Conservation (phyloP, 208 protist species). For the Leishmania major region DNA sequence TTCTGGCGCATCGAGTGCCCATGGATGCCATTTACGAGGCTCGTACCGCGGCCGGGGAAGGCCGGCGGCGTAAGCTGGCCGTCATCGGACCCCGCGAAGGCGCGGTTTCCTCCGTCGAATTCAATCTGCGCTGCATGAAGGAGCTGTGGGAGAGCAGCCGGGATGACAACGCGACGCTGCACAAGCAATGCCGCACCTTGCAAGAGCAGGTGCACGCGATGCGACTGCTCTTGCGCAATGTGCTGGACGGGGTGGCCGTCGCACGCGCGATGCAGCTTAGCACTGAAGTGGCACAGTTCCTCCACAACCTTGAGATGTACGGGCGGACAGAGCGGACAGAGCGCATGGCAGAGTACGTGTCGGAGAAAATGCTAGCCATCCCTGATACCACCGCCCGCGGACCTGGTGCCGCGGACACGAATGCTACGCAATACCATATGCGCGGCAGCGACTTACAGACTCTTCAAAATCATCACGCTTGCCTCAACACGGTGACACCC, state of each 20-base stretch:
- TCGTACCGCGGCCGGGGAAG: conserved; percentile 37
- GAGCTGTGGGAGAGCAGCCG: conserved; percentile 79
- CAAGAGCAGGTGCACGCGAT: conserved; percentile 51
- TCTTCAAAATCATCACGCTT: conserved; percentile 32
- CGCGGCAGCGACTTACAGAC: conserved; percentile 20
- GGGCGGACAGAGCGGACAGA: conserved; percentile 69
- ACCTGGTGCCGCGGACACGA: conserved; percentile 1
- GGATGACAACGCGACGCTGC: conserved; percentile 82
- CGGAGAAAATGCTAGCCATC: conserved; percentile 49
- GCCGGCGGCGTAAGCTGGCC: conserved; percentile 49
- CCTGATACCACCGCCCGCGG: neutral
- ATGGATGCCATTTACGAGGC: conserved; percentile 79
- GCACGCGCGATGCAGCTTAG: conserved; percentile 53
- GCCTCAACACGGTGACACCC: conserved; percentile 53
- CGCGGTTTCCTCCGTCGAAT: conserved; percentile 78
- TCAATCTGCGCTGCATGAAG: conserved; percentile 74
- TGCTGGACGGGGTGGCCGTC: conserved; percentile 80
- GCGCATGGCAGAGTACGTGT: conserved; percentile 60
- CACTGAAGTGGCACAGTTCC: conserved; percentile 51
- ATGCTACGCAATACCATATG: neutral
- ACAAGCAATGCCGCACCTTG: conserved; percentile 73
- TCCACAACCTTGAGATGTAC: conserved; percentile 82
- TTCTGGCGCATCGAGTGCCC: conserved; percentile 77
- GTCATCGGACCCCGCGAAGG: conserved; percentile 44
- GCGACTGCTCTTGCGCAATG: conserved; percentile 68